Percentiles rank a stretch among this genome's conserved stretches.
Evolutionary conservation across 306 rosid species (phyloP).

Genomic region (Medicago arabica): DNA sequence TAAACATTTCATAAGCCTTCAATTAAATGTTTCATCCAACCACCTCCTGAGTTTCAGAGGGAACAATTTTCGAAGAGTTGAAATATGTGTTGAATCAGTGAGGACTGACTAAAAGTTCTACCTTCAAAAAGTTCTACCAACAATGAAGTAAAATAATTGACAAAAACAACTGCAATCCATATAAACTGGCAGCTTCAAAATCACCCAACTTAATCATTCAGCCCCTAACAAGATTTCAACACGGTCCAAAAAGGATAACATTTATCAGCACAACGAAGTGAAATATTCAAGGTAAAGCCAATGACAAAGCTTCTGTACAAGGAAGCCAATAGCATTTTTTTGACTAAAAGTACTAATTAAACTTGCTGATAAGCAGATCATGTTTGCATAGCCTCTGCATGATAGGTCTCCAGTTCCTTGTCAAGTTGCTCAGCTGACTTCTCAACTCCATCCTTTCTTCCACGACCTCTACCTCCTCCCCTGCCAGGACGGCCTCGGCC

Average conservation of each 20-base stretch:
- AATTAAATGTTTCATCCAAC: too few species aligned
- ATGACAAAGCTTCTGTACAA: constrained; percentile 59
- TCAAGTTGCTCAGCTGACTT: constrained; percentile 86
- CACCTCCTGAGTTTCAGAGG: too few species aligned
- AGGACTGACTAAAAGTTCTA: too few species aligned
- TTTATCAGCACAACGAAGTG: constrained; percentile 19
- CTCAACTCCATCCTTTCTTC: constrained; percentile 64
- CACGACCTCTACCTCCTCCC: constrained; percentile 58
- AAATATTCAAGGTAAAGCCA: constrained; percentile 27
- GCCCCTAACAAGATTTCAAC: constrained; percentile 2
- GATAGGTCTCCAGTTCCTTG: constrained; percentile 84
- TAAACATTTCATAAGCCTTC: too few species aligned
- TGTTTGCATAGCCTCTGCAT: constrained; percentile 78
- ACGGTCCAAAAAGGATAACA: constrained; percentile 22
- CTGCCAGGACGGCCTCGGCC: constrained; percentile 50
- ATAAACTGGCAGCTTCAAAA: constrained; percentile 5
- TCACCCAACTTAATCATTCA: constrained; percentile 20
- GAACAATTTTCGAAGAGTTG: too few species aligned
- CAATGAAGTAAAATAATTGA: too few species aligned
- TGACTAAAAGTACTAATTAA: constrained; percentile 19
- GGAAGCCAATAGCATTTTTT: constrained; percentile 38
- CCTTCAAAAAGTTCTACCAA: too few species aligned
- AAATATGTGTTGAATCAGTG: too few species aligned
- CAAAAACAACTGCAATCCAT: constrained; percentile 7
- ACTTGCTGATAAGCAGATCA: constrained; percentile 34